These are phyloP conservation scores for Cordyceps cateniannulata DNA, from an alignment of 2,329 filamentous ascomycete genomes.

Conservation along the genomic window DNA sequence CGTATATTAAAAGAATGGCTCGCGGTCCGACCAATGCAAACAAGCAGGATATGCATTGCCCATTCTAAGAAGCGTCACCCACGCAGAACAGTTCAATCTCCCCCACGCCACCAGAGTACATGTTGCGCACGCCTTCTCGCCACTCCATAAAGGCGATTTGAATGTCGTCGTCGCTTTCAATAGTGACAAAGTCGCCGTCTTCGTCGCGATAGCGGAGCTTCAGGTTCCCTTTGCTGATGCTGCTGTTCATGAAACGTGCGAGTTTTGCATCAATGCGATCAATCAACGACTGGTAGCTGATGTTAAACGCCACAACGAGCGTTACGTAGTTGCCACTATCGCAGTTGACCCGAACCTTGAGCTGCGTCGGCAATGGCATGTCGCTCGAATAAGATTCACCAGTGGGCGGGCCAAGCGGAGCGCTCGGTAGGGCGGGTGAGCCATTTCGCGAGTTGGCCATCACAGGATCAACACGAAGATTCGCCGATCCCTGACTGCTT, in stretches of 20 bases:
- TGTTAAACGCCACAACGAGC: slow-evolving; percentile 92
- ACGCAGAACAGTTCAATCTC: slow-evolving; percentile 86
- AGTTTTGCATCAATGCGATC: slow-evolving; percentile 96
- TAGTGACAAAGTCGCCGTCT: slow-evolving; percentile 87
- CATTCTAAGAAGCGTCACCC: slow-evolving; percentile 34
- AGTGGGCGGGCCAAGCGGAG: slow-evolving; percentile 19
- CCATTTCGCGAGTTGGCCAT: slow-evolving; percentile 36
- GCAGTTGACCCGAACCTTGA: slow-evolving; percentile 94
- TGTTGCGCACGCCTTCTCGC: slow-evolving; percentile 61
- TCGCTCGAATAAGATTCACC: slow-evolving; percentile 37
- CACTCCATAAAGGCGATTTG: slow-evolving; percentile 93
- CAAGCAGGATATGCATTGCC: background rate
- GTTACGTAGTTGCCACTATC: slow-evolving; percentile 82
- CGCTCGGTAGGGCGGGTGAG: slow-evolving; percentile 40
- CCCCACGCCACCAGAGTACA: slow-evolving; percentile 64
- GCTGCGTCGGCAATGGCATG: slow-evolving; percentile 58
- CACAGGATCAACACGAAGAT: slow-evolving; percentile 33
- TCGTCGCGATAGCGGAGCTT: slow-evolving; percentile 87
- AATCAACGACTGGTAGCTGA: slow-evolving; percentile 86
- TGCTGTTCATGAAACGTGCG: slow-evolving; percentile 75
- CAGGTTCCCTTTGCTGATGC: slow-evolving; percentile 74
- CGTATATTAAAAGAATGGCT: background rate
- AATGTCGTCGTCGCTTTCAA: slow-evolving; percentile 93
- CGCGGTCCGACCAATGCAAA: background rate
- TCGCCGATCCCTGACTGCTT: slow-evolving; percentile 26